A percentile compares a stretch with the other conserved stretches of the same genome.
Evolutionary conservation across 805 yeast genomes (phyloP).

Genomic region (Kazachstania viticola): DNA sequence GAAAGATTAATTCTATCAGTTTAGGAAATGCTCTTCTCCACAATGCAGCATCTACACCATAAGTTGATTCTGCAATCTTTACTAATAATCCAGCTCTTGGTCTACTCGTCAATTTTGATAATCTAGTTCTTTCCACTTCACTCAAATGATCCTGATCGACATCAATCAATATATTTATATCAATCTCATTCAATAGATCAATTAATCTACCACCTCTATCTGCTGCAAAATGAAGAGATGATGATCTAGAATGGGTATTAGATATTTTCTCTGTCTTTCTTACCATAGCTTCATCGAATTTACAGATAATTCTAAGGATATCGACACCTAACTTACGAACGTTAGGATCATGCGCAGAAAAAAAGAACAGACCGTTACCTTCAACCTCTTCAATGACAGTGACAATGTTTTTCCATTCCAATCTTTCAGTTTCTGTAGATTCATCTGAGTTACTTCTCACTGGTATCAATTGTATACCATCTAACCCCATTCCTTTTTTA

Average conservation of each 20-base stretch:
- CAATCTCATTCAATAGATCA: constrained; percentile 62
- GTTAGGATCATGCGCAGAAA: constrained; percentile 75
- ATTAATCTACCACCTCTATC: constrained; percentile 68
- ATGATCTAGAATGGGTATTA: constrained; percentile 37
- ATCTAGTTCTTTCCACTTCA: constrained; percentile 68
- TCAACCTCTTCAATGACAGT: constrained; percentile 90
- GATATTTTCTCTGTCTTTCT: constrained; percentile 30
- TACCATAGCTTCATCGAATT: constrained; percentile 73
- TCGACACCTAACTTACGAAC: constrained; percentile 67
- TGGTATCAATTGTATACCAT: constrained; percentile 19
- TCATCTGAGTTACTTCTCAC: constrained; percentile 13
- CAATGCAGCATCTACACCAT: constrained; percentile 92
- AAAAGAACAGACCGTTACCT: constrained; percentile 85
- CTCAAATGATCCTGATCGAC: constrained; percentile 39
- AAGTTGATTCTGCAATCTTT: constrained; percentile 76
- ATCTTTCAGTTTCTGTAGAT: constrained; percentile 38
- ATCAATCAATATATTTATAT: constrained; percentile 51
- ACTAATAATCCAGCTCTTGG: constrained; percentile 59
- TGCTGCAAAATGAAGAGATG: constrained; percentile 59
- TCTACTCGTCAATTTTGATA: constrained; percentile 46
- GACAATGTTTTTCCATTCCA: constrained; percentile 68
- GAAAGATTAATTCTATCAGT: constrained; percentile 58
- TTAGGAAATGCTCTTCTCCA: constrained; percentile 87
- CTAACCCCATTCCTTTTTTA: constrained; percentile 23
- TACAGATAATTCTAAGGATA: constrained; percentile 67